phyloP scores from a whole-genome alignment of 441 rosid species.

The Raphanus hybrid region DNA sequence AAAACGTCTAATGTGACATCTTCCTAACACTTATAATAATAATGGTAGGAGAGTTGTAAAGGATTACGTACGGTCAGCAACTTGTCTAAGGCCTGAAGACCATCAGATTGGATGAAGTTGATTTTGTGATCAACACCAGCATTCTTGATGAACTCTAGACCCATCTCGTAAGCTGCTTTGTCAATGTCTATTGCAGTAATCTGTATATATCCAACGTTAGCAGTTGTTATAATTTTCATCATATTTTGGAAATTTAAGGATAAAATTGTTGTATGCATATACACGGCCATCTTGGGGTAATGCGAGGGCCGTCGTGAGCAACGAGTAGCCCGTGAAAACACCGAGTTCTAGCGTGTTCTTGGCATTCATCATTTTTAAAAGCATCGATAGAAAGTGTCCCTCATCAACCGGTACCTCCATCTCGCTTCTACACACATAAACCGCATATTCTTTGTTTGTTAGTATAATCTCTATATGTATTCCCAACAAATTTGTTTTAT shows the following conservation, averaged over 20 bases:
- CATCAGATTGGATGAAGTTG: slow-evolving; percentile 42
- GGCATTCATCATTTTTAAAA: slow-evolving; percentile 53
- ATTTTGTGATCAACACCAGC: slow-evolving; percentile 51
- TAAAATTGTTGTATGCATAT: not conserved
- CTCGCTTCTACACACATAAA: slow-evolving; percentile 39
- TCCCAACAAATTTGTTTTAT: not conserved
- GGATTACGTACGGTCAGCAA: slow-evolving; percentile 23
- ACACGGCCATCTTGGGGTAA: slow-evolving; percentile 59
- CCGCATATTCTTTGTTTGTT: not conserved
- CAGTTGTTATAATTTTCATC: not conserved
- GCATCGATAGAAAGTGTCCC: slow-evolving; percentile 54
- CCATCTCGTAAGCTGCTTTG: slow-evolving; percentile 43
- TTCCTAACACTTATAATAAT: not conserved
- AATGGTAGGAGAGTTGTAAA: not conserved
- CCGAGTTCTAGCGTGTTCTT: slow-evolving; percentile 71
- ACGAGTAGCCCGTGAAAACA: slow-evolving; percentile 72
- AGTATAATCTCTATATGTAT: not conserved
- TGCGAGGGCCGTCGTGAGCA: slow-evolving; percentile 57
- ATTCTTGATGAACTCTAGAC: slow-evolving; percentile 44
- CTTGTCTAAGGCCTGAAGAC: slow-evolving; percentile 40
- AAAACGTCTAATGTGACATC: not conserved
- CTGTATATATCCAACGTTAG: slow-evolving; percentile 3
- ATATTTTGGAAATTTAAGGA: not conserved
- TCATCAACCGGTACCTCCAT: slow-evolving; percentile 53
- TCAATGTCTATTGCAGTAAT: slow-evolving; percentile 54